These are phyloP conservation scores for Cinnamomum micranthum DNA, from an alignment of 164 flowering plant species.

Conservation along the genomic window DNA sequence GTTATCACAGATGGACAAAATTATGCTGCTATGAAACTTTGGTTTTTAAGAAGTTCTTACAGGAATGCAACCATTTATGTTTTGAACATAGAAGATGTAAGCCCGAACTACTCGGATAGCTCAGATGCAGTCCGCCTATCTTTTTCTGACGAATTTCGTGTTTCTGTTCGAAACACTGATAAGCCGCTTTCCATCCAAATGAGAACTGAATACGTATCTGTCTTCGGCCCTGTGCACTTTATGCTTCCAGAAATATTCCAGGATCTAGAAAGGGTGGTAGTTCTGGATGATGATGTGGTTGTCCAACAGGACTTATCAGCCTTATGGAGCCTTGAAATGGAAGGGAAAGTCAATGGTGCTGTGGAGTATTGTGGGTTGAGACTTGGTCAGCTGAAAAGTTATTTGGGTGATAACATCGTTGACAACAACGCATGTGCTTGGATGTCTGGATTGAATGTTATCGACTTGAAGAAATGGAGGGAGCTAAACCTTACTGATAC, in stretches of 20 bases:
- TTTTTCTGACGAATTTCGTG: slow-evolving; percentile 74
- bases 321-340: slow-evolving; percentile 77
- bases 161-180: slow-evolving; percentile 42
- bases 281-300: slow-evolving; percentile 85
- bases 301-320: slow-evolving; percentile 77
- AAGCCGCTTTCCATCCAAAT: slow-evolving; percentile 15
- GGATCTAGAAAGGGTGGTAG: slow-evolving; percentile 60
- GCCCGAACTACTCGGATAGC: slow-evolving; percentile 26
- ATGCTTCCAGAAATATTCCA: slow-evolving; percentile 70
- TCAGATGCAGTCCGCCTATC: slow-evolving; percentile 20
- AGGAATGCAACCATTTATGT: slow-evolving; percentile 66
- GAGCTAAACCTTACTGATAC: slow-evolving; percentile 47
- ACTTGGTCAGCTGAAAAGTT: slow-evolving; percentile 54
- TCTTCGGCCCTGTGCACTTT: slow-evolving; percentile 70
- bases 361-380: slow-evolving; percentile 50
- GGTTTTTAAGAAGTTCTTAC: slow-evolving; percentile 61
- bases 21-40: slow-evolving; percentile 76
- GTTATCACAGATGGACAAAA: slow-evolving; percentile 75
- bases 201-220: slow-evolving; percentile 63
- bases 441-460: slow-evolving; percentile 89
- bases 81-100: slow-evolving; percentile 64
- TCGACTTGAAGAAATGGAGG: slow-evolving; percentile 86
- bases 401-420: slow-evolving; percentile 32
- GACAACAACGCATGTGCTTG: slow-evolving; percentile 63
- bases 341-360: slow-evolving; percentile 83